These are phyloP conservation scores for Flaveria ramosissima DNA, from an alignment of 129 eudicot species.

Conservation along the genomic window DNA sequence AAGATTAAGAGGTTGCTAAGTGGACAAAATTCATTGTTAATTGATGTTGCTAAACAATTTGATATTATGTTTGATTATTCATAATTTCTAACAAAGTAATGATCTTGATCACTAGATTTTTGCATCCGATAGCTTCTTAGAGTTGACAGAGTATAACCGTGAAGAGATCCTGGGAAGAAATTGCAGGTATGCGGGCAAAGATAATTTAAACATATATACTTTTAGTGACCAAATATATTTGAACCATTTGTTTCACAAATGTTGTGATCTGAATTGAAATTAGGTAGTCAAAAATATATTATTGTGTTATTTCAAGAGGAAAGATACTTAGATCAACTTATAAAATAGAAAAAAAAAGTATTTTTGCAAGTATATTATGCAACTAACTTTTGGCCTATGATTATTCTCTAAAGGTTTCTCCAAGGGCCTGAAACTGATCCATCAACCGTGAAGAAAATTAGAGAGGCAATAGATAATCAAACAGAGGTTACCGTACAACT, in stretches of 20 bases:
- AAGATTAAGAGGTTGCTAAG: not conserved
- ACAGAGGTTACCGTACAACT: slow-evolving; percentile 95
- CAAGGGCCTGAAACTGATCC: slow-evolving; percentile 99
- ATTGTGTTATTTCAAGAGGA: too few relatives aligned
- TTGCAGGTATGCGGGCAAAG: slow-evolving; percentile 64
- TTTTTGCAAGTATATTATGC: too few relatives aligned
- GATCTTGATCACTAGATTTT: slow-evolving; percentile 55
- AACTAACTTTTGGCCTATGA: not conserved
- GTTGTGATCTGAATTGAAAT: too few relatives aligned
- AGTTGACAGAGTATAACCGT: slow-evolving; percentile 93
- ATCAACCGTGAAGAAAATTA: slow-evolving; percentile 78
- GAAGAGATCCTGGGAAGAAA: slow-evolving; percentile 97
- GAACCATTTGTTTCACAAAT: too few relatives aligned
- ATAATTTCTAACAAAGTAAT: slow-evolving; percentile 9
- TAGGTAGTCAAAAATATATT: too few relatives aligned
- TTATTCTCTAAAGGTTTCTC: slow-evolving; percentile 60
- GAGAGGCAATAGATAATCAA: slow-evolving; percentile 88
- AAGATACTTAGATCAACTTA: not conserved
- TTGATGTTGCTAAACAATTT: too few relatives aligned
- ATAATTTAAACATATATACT: not conserved
- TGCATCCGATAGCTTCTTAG: slow-evolving; percentile 99
- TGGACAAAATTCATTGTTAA: not conserved
- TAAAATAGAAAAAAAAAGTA: too few relatives aligned
- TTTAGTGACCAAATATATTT: not conserved
- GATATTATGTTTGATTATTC: not conserved